Base-by-base conservation (phyloP, 768 basidiomycete species). In the Collybia sp. region DNA sequence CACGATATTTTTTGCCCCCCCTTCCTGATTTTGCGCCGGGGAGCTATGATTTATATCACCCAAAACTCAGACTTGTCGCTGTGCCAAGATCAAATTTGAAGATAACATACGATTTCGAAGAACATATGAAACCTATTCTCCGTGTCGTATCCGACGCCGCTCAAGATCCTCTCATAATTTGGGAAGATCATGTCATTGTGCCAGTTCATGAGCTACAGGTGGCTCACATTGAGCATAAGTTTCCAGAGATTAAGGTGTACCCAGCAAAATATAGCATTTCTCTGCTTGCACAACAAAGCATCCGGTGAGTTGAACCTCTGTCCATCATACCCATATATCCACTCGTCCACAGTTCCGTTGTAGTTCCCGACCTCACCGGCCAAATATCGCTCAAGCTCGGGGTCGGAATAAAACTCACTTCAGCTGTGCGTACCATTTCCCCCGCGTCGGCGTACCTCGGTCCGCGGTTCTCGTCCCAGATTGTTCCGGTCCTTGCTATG, bases 161-260 rank as follows among this genome's bases (percentile, higher is more conserved):
- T n/a, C 68, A 68, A 5, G 55, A 58, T 38, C 52, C 58, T 5
- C 53, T 76, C 16, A 43, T 52, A 0, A 41, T 72, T 18, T 66
- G 64, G 6, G 59, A 66, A 18, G 62, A 64, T 42, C 64, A 64
- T 38, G 56, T 77, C 17, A 60, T 71, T 10, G 54, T 80, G 13
- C 80, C 80, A 1, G 67, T 80, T 4, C 80, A 82, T 51, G 78
- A 80, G 50, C 60, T 82, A 25, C 80, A 82, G 50, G 57, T 75
- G 6, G 46, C 59, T 5, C 77, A 79, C 49, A 72, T 82, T 43
- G 55, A 60, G 44, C 67, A 71, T 42, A 79, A 79, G 48, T 79
- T 80, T 53, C 57, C 68, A 3, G 70, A 75, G 12, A 70, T 69
- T 1, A 51, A 58, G n/a, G 58, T 79, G 3, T 71, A 67, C 42